Evolutionary conservation across 1,139 yeast genomes (phyloP).

Genomic region (Candida mesenterica): DNA sequence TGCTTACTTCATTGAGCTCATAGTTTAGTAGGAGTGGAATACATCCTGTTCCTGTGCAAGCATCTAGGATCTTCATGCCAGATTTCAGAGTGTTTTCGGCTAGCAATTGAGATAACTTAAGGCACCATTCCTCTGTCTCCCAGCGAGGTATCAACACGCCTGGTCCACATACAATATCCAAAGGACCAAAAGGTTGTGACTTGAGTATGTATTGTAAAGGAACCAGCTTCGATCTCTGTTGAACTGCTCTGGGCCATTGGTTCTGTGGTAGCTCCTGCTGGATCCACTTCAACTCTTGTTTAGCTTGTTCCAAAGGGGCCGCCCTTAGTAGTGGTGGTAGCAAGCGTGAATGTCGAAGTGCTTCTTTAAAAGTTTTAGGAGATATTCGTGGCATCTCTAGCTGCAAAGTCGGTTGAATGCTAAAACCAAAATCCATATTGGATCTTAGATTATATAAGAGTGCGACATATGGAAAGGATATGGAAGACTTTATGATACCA

Average conservation of each 20-base stretch:
- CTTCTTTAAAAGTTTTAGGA: constrained; percentile 27
- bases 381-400: constrained; percentile 41
- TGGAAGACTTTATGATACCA: no score
- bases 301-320: constrained; percentile 30
- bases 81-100: neutral
- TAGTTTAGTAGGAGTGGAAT: constrained; percentile 55
- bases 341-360: constrained; percentile 24
- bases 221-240: constrained; percentile 42
- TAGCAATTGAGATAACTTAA: constrained; percentile 32
- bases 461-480: no score
- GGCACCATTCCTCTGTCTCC: constrained; percentile 94
- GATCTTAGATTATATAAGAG: no score
- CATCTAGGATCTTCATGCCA: constrained; percentile 48
- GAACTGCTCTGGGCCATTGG: constrained; percentile 36
- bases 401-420: no score
- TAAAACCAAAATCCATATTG: no score
- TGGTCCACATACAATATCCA: constrained; percentile 57
- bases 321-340: constrained; percentile 37
- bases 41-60: constrained; percentile 93
- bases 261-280: constrained; percentile 35
- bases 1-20: constrained; percentile 21
- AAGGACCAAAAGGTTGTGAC: constrained; percentile 78
- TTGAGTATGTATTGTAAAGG: constrained; percentile 87
- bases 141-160: constrained; percentile 87
- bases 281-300: constrained; percentile 41